These are phyloP conservation scores for Trichoderma brevicompactum DNA, from an alignment of 2,329 filamentous ascomycete species.

Conservation along the genomic window DNA sequence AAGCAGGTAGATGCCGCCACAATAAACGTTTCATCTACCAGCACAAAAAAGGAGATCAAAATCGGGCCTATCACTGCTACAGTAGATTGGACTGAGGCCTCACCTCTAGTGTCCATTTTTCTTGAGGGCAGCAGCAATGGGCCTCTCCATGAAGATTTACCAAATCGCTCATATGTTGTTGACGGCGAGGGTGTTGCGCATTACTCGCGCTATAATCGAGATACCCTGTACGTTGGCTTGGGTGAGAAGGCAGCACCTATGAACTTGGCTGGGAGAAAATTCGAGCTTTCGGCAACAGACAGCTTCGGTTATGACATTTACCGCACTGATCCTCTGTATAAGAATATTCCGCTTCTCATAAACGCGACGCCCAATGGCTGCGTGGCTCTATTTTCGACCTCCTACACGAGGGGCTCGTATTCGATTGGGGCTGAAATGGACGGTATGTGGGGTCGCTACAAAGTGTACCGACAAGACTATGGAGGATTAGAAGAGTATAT, in stretches of 20 bases:
- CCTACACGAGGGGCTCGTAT: conserved; percentile 66
- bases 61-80: conserved; percentile 56
- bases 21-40: conserved; percentile 32
- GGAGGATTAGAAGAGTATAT: conserved; percentile 74
- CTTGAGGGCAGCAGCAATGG: conserved; percentile 49
- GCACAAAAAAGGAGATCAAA: conserved; percentile 48
- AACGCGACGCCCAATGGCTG: conserved; percentile 67
- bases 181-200: conserved; percentile 66
- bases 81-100: conserved; percentile 59
- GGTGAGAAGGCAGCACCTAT: conserved; percentile 76
- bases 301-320: conserved; percentile 75
- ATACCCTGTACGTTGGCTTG: conserved; percentile 69
- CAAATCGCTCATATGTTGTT: conserved; percentile 66
- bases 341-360: conserved; percentile 74
- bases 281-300: conserved; percentile 70
- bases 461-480: conserved; percentile 73
- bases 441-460: conserved; percentile 75
- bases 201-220: conserved; percentile 65
- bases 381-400: conserved; percentile 70
- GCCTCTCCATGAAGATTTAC: conserved; percentile 65
- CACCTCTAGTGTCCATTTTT: conserved; percentile 61
- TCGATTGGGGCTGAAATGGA: conserved; percentile 74
- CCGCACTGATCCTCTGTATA: conserved; percentile 73
- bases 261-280: conserved; percentile 69
- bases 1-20: conserved; percentile 35